Evolutionary conservation across 2,329 filamentous ascomycete species (phyloP), one percentile per base, ranked within the genome.

Genomic region (Mariannaea sp.): DNA sequence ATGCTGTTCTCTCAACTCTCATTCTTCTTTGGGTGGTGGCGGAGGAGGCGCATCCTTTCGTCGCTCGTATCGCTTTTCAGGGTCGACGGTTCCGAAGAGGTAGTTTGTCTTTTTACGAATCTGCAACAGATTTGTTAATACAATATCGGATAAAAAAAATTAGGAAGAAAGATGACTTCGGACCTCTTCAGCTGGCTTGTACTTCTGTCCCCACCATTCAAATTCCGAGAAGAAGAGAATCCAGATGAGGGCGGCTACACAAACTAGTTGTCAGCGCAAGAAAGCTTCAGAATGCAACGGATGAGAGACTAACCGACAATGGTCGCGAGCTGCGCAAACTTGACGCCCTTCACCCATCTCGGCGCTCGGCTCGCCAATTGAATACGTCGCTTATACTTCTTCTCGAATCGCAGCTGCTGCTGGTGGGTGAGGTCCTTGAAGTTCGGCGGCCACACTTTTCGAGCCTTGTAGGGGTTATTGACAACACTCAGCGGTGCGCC

Each of bases 361-460:
- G 87, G 87, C 17, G 85, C 75, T 33, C 80, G 78, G 67, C 80
- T 82, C 63, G 84, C 82, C 61, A 89, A 71, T 53, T 80, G 78
- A 20, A 88, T 72, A 48, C 89, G 80, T 46, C 89, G 80, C 73
- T 90, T 88, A 73, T 88, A 92, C 68, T 88, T 86, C 70, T 88
- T 85, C 76, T 93, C 89, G 63, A 91, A 86, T 36, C 85, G 81
- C 68, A 92, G 88, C 71, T 92, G 86, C 67, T 92, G 84, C 70
- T 88, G 88, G 40, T 79, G 75, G 30, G 84, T 84, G 54, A 93
- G 80, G 67, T 83, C 81, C 57, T 79, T 75, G 71, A 93, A 89
- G 71, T 92, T 85, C 10, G 89, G 89, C 52, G 89, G 89, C 89
- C 89, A 93, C 59, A 83, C 76, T 68, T 87, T 89, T 72, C 89